Conservation (phyloP, 176 grass and related monocot genomes). For the Lolium perenne region DNA sequence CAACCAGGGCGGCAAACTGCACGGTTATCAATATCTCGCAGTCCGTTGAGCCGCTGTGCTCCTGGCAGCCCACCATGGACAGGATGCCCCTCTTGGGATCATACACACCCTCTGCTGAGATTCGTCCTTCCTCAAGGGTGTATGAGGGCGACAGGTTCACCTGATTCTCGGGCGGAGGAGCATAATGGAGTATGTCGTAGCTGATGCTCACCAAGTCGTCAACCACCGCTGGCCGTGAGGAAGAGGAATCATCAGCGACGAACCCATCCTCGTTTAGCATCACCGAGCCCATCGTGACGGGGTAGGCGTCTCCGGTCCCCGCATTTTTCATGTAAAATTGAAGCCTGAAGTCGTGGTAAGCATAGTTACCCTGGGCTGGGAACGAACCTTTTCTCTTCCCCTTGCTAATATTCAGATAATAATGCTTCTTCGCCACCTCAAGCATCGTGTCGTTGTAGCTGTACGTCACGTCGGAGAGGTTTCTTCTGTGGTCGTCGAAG, state of each 20-base stretch:
- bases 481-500: not conserved
- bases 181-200: constrained; percentile 22
- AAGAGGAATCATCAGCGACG: constrained; percentile 8
- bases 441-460: constrained; percentile 37
- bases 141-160: too few species aligned
- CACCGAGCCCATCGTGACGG: constrained; percentile 32
- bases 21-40: constrained; percentile 57
- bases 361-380: constrained; percentile 34
- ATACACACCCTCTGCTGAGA: constrained; percentile 70
- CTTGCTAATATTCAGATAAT: not conserved
- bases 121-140: not conserved
- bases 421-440: constrained; percentile 34
- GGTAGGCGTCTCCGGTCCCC: constrained; percentile 1
- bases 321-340: not conserved
- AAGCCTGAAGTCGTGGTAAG: constrained; percentile 48
- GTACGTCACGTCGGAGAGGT: constrained; percentile 52
- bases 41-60: constrained; percentile 44
- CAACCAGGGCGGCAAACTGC: not conserved
- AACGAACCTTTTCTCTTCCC: not conserved
- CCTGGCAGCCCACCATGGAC: constrained; percentile 58
- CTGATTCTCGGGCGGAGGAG: too few species aligned
- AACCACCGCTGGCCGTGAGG: not conserved
- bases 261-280: not conserved
- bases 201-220: constrained; percentile 39
- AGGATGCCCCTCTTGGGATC: constrained; percentile 46